These are phyloP conservation scores for Serpula lacrymans DNA, from an alignment of 768 basidiomycete species.

Conservation along the genomic window DNA sequence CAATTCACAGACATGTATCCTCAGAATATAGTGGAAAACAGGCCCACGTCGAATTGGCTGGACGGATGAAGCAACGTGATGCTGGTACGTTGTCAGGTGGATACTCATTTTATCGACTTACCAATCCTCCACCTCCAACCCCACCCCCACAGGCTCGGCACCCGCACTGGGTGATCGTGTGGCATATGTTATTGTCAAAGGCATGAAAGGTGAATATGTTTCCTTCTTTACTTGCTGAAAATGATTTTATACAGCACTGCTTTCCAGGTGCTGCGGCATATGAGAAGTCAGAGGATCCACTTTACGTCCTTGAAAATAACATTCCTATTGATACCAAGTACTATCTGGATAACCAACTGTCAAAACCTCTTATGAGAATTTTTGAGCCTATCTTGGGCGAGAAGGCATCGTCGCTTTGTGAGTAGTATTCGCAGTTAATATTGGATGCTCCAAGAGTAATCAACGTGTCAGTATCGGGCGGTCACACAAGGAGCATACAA, in stretches of 20 bases:
- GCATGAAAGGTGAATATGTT: conserved; percentile 78
- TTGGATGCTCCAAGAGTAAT: conserved; percentile 9
- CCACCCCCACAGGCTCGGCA: conserved; percentile 66
- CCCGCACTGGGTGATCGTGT: conserved; percentile 98
- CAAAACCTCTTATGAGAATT: conserved; percentile 94
- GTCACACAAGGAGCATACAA: conserved; percentile 92
- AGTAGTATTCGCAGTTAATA: conserved; percentile 24
- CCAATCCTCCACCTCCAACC: too few species aligned
- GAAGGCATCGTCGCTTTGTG: conserved; percentile 79
- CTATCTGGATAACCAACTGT: conserved; percentile 96
- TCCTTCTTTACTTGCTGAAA: neutral
- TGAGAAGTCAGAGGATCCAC: conserved; percentile 97
- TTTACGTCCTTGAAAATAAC: conserved; percentile 97
- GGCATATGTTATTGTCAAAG: conserved; percentile 97
- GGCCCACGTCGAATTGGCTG: conserved; percentile 94
- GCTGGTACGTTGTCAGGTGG: conserved; percentile 51
- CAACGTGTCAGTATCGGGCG: conserved; percentile 73
- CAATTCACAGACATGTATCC: neutral
- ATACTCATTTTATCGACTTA: neutral
- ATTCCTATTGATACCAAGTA: conserved; percentile 98
- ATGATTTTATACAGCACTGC: neutral
- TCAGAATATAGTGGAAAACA: conserved; percentile 92
- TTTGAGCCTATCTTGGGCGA: conserved; percentile 98
- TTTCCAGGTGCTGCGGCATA: conserved; percentile 89
- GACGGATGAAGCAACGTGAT: conserved; percentile 94